Evolutionary conservation across 2,329 filamentous ascomycete genomes (phyloP), one percentile per base, ranked within the genome.

Genomic region (Hirsutella minnesotensis): DNA sequence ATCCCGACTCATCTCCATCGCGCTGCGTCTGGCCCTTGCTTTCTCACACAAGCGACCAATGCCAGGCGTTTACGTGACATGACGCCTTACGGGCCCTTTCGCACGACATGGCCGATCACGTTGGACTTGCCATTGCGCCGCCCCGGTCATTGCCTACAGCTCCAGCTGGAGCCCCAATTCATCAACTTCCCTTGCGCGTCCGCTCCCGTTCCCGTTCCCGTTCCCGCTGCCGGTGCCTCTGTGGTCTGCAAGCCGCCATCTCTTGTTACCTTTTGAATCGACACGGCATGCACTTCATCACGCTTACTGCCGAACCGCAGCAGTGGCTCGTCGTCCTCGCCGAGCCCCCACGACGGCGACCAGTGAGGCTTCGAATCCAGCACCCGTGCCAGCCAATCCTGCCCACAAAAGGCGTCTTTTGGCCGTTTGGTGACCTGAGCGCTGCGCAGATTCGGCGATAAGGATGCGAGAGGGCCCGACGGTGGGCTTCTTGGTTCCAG

Each of bases 391-490:
- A 57, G 27, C 2, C 53, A 40, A 18, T 56, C 51, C 9, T 53
- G 45, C 8, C 53, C 27, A 37, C 48, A 54, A 36, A 58, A 55
- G 4, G 51, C 45, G 7, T 58, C 47, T 18, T 44, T 44, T 9
- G 8, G 12, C 22, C 44, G 50, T 8, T 46, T 45, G 30, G 51
- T 53, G 12, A 38, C 29, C 29, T 37, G 45, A 4, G 47, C 47
- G 22, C 45, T 51, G 3, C 56, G 53, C 45, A 58, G 41, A 38
- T 63, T 63, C 10, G 54, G 49, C 15, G 60, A 63, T 22, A 63
- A 50, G 1, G 53, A 51, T 13, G 51, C 40, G 5, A 62, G 44
- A 3, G 59, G 56, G n/a, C 58, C 58, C 0, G 50, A 39, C 0
- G 53, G 52, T 5, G 51, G 50, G 20, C 50, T 56, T 13, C 24